phyloP scores from a whole-genome alignment of 768 basidiomycete species.

The Boletellus sp. region DNA sequence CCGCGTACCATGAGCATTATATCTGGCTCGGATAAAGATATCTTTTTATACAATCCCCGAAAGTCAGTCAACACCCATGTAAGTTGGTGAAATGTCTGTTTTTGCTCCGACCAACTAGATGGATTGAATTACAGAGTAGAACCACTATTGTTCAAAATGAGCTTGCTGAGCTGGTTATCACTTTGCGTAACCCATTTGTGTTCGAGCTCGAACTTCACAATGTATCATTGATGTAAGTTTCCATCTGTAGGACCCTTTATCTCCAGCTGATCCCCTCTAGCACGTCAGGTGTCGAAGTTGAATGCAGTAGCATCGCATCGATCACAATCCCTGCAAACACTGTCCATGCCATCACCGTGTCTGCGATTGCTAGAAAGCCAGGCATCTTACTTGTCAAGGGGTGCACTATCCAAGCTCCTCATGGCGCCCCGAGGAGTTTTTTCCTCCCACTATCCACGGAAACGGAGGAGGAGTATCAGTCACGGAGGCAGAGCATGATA shows the following conservation, averaged over 20 bases:
- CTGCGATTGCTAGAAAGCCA: slow-evolving; percentile 58
- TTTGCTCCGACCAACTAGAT: slow-evolving; percentile 2
- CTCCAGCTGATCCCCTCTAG: slow-evolving; percentile 40
- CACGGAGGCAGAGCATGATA: slow-evolving; percentile 54
- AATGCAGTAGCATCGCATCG: slow-evolving; percentile 54
- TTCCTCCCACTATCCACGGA: slow-evolving; percentile 69
- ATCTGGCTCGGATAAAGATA: slow-evolving; percentile 60
- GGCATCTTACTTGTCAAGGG: slow-evolving; percentile 76
- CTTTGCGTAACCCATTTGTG: slow-evolving; percentile 86
- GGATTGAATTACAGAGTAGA: slow-evolving; percentile 41
- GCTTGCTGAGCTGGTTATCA: slow-evolving; percentile 72
- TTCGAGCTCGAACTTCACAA: slow-evolving; percentile 89
- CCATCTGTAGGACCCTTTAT: background rate
- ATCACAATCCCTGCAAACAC: slow-evolving; percentile 72
- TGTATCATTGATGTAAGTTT: slow-evolving; percentile 68
- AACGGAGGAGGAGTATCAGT: slow-evolving; percentile 62
- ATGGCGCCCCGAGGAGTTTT: slow-evolving; percentile 68
- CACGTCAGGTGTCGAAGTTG: slow-evolving; percentile 76
- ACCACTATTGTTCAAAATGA: slow-evolving; percentile 80
- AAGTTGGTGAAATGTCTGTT: slow-evolving; percentile 11
- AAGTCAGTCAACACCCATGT: slow-evolving; percentile 59
- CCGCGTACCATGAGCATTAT: slow-evolving; percentile 44
- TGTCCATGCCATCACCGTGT: slow-evolving; percentile 66
- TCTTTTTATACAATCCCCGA: slow-evolving; percentile 92
- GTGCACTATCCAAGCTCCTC: slow-evolving; percentile 71